phyloP scores from a whole-genome alignment of 768 basidiomycete species.

The Trametes coccinea region DNA sequence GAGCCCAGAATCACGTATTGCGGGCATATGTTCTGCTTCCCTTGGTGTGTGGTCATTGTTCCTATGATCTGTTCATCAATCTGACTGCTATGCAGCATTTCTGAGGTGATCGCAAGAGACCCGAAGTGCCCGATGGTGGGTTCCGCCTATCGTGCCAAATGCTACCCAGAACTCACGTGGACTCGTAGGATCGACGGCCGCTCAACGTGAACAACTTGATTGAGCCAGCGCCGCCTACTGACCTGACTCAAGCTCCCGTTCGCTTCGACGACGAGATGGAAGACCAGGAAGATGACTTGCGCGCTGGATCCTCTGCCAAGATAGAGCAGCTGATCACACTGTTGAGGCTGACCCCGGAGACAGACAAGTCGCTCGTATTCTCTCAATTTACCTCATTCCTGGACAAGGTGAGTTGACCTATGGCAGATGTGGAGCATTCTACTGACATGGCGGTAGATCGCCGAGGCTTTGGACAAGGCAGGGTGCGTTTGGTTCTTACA shows the following conservation, averaged over 20 bases:
- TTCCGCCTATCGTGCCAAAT: neutral
- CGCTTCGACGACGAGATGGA: slow-evolving; percentile 41
- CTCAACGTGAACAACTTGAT: slow-evolving; percentile 57
- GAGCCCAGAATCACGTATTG: slow-evolving; percentile 77
- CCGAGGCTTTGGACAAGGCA: slow-evolving; percentile 61
- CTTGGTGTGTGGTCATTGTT: slow-evolving; percentile 49
- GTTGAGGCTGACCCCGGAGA: slow-evolving; percentile 62
- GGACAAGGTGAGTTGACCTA: slow-evolving; percentile 55
- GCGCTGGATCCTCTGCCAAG: slow-evolving; percentile 73
- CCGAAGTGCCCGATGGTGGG: slow-evolving; percentile 81
- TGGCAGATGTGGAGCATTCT: neutral
- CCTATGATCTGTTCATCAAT: neutral
- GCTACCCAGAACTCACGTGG: neutral
- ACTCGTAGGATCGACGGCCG: slow-evolving; percentile 64
- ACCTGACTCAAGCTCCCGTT: slow-evolving; percentile 62
- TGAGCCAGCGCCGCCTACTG: slow-evolving; percentile 63
- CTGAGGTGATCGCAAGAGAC: slow-evolving; percentile 67
- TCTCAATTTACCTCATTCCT: slow-evolving; percentile 88
- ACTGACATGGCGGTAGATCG: slow-evolving; percentile 50
- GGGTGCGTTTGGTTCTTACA: slow-evolving; percentile 43
- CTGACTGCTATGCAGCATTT: slow-evolving; percentile 48
- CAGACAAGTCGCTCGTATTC: slow-evolving; percentile 84
- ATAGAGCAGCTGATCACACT: slow-evolving; percentile 79
- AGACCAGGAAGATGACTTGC: slow-evolving; percentile 41
- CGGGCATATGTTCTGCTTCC: slow-evolving; percentile 68